Evolutionary conservation across 768 basidiomycete genomes (phyloP), one percentile per base, ranked within the genome.

Genomic region (Amanita subjunquillea): DNA sequence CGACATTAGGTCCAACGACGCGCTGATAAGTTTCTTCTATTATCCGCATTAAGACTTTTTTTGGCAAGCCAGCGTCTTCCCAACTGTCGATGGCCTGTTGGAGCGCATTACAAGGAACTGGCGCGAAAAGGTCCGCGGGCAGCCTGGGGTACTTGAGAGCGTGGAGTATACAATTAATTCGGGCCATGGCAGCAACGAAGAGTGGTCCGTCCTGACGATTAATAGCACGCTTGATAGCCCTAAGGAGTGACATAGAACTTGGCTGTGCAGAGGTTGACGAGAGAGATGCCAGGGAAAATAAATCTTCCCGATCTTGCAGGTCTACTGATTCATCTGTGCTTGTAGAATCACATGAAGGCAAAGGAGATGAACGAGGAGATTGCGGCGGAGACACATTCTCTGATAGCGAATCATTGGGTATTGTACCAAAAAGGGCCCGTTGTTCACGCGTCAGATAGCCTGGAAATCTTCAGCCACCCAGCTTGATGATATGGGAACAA

Each of bases 1-100:
- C 79, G n/a, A 93, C 80, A 59, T 88, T 81, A 0, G 96, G 96
- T 4, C 94, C 94, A 1, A 97, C 93, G 15, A 83, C 81, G 25
- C 96, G 81, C 62, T 97, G 91, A 61, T 99, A 98, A 36, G 85
- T 88, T 71, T 97, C 92, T 41, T 93, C 91, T 49, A 88, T 74
- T 45, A 95, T 78, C 39, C 85, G 82, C 70, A 82, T 75, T 53
- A 87, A 71, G 2, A 93, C 77, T 32, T 77, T 74, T 44, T 80
- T 72, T 0, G 83, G 86, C 25, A 93, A 62, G 3, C 79, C 82
- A 1, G 60, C 68, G 17, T 69, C 59, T 0, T 66, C 67, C 84
- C 85, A 87, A 0, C 66, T 59, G 37, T 70, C 65, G 4, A 82
- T 69, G 2, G 67, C 63, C 17, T 70, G 63, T 62, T 70, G 77